Evolutionary conservation across 2,329 filamentous ascomycete genomes (phyloP), one percentile per base, ranked within the genome.

Genomic region (Zymoseptoria crescenta): DNA sequence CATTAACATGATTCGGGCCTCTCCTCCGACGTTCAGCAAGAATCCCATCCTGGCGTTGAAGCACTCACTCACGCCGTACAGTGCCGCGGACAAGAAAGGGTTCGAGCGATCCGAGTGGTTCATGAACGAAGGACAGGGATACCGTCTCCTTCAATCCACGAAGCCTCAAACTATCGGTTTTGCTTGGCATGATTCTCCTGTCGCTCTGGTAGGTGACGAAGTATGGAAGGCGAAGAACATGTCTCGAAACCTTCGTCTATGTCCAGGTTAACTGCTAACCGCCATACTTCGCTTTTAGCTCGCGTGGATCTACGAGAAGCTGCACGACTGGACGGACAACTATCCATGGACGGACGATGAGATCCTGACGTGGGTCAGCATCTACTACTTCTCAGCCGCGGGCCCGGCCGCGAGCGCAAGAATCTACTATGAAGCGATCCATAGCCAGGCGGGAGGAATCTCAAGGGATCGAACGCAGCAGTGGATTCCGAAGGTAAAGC

Each of bases 281-380:
- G 41, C 13, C 6, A 19, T 6, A 48, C 13, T 5, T 51, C n/a
- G 87, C 81, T 0, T 74, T 90, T 45, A 45, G 4, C 76, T 93
- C 1, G 83, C 87, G 0, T 93, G 89, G 89, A 84, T 93, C 30
- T 88, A 88, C 65, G 89, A 93, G 73, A 93, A 93, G 70, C 74
- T 93, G 49, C 83, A 87, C 64, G 85, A 88, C 65, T 93, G 88
- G 89, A 85, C 84, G 0, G 88, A 92, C 66, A 68, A 67, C 1
- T 91, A 91, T 67, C 75, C 81, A 0, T 92, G 87, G 87, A 86
- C 83, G 0, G 85, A 89, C 60, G 87, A 91, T 57, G 87, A 91
- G 74, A 80, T 92, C 8, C 74, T 89, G 28, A 89, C 84, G 0
- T 92, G 88, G 88, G 74, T 91, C 0, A 83, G 79, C 56, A 80